Base-by-base conservation (phyloP, 495 filamentous ascomycete genomes). In the Penicillium flavigenum region DNA sequence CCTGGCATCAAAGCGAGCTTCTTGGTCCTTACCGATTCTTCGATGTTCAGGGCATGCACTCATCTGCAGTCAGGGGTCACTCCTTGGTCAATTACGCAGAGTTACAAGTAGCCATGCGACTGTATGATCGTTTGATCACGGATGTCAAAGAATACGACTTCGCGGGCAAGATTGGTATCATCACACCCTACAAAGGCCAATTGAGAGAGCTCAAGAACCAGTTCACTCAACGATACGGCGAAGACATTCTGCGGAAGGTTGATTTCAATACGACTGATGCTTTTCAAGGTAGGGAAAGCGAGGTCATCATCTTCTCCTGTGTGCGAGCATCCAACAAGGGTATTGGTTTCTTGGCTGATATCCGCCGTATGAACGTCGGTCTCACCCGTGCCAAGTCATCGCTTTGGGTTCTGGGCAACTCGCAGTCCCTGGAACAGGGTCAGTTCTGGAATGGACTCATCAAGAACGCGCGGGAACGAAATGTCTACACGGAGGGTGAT, bases 211-310 rank as follows among this genome's bases (percentile, higher is more conserved):
- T 98, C 48, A 90, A 87, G 56, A 73, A 77, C 12, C 80, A 82
- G 7, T 98, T 98, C 65, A 71, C 78, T 2, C 71, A 79, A 10
- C 76, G 75, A 39, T 96, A 88, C 66, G 93, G 94, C 14, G 81
- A 88, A 0, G 69, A 67, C 10, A 92, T 98, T 59, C 79, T 88
- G 20, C 85, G 86, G 32, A 83, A 77, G 38, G 84, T 98, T 49
- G 94, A 98, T 58, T 98, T 98, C 79, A 98, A 98, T 66, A 98
- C 94, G 4, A 97, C 95, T 2, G 94, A 98, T 73, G 94, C 94
- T 16, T 98, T 96, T 72, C 94, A 98, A 67, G 94, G 94, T 60
- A 85, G 94, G 47, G 94, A 98, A 73, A 91, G 90, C 67, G 94
- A 98, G 71, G 86, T 98, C 59, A 97, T 98, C 66, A 97, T 98